A percentile compares a stretch with the other conserved stretches of the same genome.
phyloP scores from a whole-genome alignment of 2,329 filamentous ascomycete species.

The Thermothelomyces thermophilus region DNA sequence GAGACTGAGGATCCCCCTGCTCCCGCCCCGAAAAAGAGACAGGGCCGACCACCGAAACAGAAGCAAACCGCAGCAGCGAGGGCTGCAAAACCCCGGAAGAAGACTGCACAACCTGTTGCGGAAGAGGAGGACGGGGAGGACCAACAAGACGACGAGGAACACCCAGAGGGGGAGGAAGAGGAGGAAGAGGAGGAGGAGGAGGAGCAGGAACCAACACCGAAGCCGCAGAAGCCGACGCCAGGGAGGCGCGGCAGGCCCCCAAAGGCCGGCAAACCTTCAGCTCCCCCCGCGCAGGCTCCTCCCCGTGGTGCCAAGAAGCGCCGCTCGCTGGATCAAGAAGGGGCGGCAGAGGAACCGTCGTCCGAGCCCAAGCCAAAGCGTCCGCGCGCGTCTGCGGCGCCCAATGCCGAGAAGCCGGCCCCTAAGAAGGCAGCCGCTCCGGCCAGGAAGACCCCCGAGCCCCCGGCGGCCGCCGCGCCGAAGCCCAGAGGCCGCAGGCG shows the following conservation, averaged over 20 bases:
- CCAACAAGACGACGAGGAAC: conserved; percentile 23
- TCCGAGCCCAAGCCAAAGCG: conserved; percentile 23
- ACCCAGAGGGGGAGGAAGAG: conserved; percentile 22
- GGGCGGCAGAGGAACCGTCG: conserved; percentile 16
- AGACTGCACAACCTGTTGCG: conserved; percentile 16
- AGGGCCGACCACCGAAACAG: conserved; percentile 11
- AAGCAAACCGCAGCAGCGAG: conserved; percentile 5
- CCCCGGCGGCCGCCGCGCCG: not conserved
- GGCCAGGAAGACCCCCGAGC: conserved; percentile 5
- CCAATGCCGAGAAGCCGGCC: conserved; percentile 18
- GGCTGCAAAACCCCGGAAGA: conserved; percentile 7
- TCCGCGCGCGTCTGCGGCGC: conserved; percentile 15
- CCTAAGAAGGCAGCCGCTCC: conserved; percentile 23
- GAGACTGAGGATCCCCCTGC: conserved; percentile 21
- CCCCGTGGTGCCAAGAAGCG: conserved; percentile 19
- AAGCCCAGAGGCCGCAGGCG: conserved; percentile 26
- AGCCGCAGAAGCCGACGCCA: conserved; percentile 19
- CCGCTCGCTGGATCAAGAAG: conserved; percentile 26
- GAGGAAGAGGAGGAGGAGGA: conserved; percentile 28
- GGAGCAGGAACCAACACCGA: conserved; percentile 22
- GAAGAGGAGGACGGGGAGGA: conserved; percentile 27
- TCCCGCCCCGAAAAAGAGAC: conserved; percentile 11
- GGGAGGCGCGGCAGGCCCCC: conserved; percentile 23
- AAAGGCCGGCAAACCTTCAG: conserved; percentile 22
- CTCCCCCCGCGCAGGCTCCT: conserved; percentile 19